phyloP scores from a whole-genome alignment of 139 green algal species.

The Volvox reticuliferus region DNA sequence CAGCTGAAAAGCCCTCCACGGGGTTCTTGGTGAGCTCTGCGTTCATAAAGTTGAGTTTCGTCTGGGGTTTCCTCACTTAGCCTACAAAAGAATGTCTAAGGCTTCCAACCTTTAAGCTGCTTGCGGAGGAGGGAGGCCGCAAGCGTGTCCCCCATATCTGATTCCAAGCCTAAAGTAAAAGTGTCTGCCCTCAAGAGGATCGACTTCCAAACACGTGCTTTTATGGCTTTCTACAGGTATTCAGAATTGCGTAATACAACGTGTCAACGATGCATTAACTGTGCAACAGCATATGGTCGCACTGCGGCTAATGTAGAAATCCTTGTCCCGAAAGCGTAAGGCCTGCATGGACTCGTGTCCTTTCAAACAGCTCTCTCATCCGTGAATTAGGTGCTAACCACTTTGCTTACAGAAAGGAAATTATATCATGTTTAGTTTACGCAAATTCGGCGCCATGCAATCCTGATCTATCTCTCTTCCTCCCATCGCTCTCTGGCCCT shows the following conservation, averaged over 20 bases:
- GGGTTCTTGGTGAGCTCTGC: slow-evolving; percentile 97
- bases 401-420: no score
- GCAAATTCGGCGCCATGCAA: no score
- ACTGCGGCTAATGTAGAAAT: no score
- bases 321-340: background rate
- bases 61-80: background rate
- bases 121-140: slow-evolving; percentile 81
- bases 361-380: no score
- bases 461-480: no score
- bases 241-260: no score
- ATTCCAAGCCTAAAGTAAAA: background rate
- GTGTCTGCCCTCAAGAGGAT: background rate
- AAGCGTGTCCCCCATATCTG: slow-evolving; percentile 31
- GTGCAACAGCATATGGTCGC: no score
- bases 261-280: no score
- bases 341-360: background rate
- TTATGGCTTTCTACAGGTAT: no score
- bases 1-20: slow-evolving; percentile 98
- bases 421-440: no score
- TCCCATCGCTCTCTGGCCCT: no score
- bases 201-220: background rate
- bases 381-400: no score
- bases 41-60: background rate
- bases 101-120: slow-evolving; percentile 90
- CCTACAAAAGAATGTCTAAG: background rate